These are phyloP conservation scores for Gossypium bickii DNA, from an alignment of 345 rosid species.

Conservation along the genomic window DNA sequence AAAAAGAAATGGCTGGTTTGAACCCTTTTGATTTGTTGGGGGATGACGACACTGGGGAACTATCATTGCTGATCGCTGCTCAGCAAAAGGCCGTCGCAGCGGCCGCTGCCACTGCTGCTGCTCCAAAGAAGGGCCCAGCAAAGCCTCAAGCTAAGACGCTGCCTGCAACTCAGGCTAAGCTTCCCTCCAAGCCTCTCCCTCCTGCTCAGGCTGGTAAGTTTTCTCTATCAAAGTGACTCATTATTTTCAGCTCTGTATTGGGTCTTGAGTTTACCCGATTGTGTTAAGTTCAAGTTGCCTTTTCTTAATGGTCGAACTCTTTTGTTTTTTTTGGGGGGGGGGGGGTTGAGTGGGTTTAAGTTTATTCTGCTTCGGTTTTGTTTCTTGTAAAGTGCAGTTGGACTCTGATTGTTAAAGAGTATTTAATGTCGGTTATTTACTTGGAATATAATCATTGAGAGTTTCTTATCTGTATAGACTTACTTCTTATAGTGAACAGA, in stretches of 20 bases:
- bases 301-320: neutral
- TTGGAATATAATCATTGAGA: neutral
- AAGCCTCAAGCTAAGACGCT: constrained; percentile 21
- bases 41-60: constrained; percentile 71
- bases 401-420: neutral
- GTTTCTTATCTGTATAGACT: neutral
- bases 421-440: neutral
- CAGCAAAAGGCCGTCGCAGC: constrained; percentile 35
- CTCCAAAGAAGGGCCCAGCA: constrained; percentile 13
- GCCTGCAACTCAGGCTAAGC: constrained; percentile 37
- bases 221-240: neutral
- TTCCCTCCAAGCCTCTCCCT: constrained; percentile 26
- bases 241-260: neutral
- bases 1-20: constrained; percentile 57
- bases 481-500: neutral
- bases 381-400: neutral
- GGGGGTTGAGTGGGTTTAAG: neutral
- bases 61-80: constrained; percentile 52
- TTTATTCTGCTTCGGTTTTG: neutral
- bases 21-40: constrained; percentile 83
- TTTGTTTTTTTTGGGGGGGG: too few species aligned
- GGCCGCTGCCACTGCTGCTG: neutral
- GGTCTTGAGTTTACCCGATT: neutral
- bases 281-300: neutral
- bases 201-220: constrained; percentile 77